Evolutionary conservation across 106 monocot species (phyloP).

Genomic region (Dendrobium huoshanense): DNA sequence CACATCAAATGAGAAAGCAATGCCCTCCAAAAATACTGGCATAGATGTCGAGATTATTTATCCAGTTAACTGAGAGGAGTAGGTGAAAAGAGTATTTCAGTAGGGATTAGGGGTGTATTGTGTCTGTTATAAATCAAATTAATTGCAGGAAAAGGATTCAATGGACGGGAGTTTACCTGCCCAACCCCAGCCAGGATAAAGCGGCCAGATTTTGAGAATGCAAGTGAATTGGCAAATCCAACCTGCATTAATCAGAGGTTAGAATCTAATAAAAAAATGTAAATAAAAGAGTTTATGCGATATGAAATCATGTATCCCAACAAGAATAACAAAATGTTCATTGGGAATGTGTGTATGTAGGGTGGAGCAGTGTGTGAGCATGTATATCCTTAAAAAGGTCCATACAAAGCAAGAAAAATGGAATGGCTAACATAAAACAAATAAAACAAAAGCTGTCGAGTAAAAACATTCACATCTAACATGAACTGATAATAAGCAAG

Average conservation of each 20-base stretch:
- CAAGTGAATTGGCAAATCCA: constrained; percentile 86
- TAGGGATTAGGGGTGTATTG: neutral
- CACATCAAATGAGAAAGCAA: neutral
- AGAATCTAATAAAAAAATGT: neutral
- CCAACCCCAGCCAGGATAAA: constrained; percentile 91
- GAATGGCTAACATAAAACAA: too few relatives aligned
- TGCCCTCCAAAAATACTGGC: neutral
- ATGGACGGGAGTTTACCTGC: constrained; percentile 45
- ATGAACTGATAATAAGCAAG: too few relatives aligned
- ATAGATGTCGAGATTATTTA: neutral
- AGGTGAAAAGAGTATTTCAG: neutral
- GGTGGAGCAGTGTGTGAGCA: too few relatives aligned
- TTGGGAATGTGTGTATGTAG: neutral
- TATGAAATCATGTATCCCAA: neutral
- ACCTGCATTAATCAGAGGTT: constrained; percentile 33
- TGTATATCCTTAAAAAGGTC: too few relatives aligned
- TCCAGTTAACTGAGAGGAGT: neutral
- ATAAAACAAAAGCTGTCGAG: too few relatives aligned
- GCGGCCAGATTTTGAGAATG: constrained; percentile 86
- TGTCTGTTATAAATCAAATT: neutral
- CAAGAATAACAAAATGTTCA: neutral
- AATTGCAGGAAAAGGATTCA: neutral
- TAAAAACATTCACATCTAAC: too few relatives aligned
- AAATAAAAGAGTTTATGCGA: neutral
- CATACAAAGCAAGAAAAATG: too few relatives aligned